phyloP scores from a whole-genome alignment of 1,284 basidiomycete genomes.

The Ceratobasidium sp. region DNA sequence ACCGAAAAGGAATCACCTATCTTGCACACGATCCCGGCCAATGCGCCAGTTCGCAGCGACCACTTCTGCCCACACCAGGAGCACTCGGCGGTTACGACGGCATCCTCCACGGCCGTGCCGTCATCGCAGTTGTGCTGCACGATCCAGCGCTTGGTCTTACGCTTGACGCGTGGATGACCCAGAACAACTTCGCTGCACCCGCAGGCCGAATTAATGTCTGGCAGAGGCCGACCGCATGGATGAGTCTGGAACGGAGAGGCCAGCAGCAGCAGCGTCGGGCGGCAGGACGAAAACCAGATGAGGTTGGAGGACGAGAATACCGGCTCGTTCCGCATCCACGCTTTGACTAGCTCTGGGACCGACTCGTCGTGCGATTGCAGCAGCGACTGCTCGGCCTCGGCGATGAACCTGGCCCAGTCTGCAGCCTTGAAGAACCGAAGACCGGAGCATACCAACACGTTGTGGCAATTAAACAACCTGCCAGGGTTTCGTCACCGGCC shows the following conservation, averaged over 20 bases:
- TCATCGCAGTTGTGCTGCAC: slow-evolving; percentile 2
- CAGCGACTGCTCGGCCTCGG: not conserved
- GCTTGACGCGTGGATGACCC: not conserved
- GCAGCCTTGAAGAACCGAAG: not conserved
- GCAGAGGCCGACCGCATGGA: slow-evolving; percentile 12
- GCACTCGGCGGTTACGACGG: not conserved
- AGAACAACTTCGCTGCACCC: not conserved
- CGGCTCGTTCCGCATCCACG: not conserved
- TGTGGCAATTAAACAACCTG: not conserved
- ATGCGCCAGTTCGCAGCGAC: not conserved
- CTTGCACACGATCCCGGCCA: not conserved
- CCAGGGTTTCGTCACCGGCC: not conserved
- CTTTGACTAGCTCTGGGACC: not conserved
- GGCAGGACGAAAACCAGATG: not conserved
- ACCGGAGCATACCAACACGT: not conserved
- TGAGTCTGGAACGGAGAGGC: slow-evolving; percentile 5
- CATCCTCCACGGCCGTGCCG: not conserved
- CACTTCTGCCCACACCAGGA: not conserved
- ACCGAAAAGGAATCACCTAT: not conserved
- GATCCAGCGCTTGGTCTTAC: not conserved
- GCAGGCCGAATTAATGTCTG: not conserved
- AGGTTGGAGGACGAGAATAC: not conserved
- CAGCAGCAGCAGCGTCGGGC: not conserved
- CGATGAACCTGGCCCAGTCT: not conserved
- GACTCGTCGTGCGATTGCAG: not conserved